Evolutionary conservation across 2,329 filamentous ascomycete species (phyloP).

Genomic region (Anthostomella pinea): DNA sequence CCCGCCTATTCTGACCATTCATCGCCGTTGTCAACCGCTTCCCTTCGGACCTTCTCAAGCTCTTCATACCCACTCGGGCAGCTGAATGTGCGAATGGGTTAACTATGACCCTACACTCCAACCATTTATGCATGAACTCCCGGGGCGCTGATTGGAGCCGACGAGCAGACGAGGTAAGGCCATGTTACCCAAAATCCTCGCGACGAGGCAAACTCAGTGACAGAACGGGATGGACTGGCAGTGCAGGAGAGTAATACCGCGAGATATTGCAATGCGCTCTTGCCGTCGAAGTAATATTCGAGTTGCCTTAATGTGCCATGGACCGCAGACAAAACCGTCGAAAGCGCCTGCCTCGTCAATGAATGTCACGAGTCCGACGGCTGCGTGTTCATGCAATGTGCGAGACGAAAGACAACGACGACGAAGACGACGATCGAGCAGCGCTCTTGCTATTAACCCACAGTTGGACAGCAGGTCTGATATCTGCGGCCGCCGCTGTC

Average conservation of each 20-base stretch:
- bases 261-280: conserved; percentile 7
- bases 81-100: conserved; percentile 1
- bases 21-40: not conserved
- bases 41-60: not conserved
- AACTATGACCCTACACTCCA: conserved; percentile 5
- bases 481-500: conserved; percentile 3
- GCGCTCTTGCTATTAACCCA: too few species aligned
- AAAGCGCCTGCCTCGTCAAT: conserved; percentile 4
- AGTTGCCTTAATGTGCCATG: conserved; percentile 8
- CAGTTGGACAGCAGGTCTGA: conserved; percentile 4
- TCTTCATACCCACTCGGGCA: not conserved
- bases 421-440: too few species aligned
- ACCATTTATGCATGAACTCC: conserved; percentile 5
- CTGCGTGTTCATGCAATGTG: too few species aligned
- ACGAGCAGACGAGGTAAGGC: not conserved
- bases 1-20: not conserved
- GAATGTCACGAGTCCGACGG: conserved; percentile 8
- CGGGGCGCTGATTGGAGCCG: conserved; percentile 6
- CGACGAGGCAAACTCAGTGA: conserved; percentile 2
- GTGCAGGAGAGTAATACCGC: conserved; percentile 13
- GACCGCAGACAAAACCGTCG: conserved; percentile 5
- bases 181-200: conserved; percentile 4
- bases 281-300: conserved; percentile 5
- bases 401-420: too few species aligned
- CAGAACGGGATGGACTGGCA: too few species aligned